Evolutionary conservation across 108 stramenopile species (phyloP), one percentile per base, ranked within the genome.

Genomic region (Skeletonema marinoi): DNA sequence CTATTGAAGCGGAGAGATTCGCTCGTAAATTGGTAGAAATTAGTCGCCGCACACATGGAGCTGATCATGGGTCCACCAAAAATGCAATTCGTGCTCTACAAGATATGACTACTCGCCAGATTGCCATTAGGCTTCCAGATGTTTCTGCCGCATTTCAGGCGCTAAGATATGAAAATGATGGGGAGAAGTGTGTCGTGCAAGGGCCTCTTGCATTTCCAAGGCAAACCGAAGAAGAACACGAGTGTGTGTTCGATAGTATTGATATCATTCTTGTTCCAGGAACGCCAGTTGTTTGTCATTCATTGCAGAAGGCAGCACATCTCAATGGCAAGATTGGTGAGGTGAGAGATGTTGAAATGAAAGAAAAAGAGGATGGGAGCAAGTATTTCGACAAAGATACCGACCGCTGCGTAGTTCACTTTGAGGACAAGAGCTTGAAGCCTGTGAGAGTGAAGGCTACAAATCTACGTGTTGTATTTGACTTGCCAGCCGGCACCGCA

Each of bases 241-340:
- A 14, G 4, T 36, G 5, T 30, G 2, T 9, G 16, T 14, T 71
- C 0, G 39, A 48, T 7, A 16, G 51, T 11, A n/a, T 16, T 6
- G 56, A 11, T 30, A 71, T 71, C 33, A 31, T 41, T 39, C 33
- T 21, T 4, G 0, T 6, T 19, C 16, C 31, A 3, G 70, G 60
- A 8, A 71, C 70, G 3, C 70, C 70, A 17, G 70, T 71, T 14
- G 32, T 71, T 5, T 71, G 70, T 25, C 30, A 42, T 33, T 29
- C 13, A 14, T 36, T 71, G 59, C 51, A 71, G 19, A 58, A 16
- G 35, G 35, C 54, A 19, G 16, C 70, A n/a, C 70, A 71, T 60
- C 59, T 71, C 33, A 71, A 71, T 60, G 70, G 70, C 7, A 71
- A 60, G 50, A 33, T 69, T 31, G 68, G 25, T 29, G 68, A 69